Conservation (phyloP, 768 basidiomycete species). For the Termitomyces sp. region DNA sequence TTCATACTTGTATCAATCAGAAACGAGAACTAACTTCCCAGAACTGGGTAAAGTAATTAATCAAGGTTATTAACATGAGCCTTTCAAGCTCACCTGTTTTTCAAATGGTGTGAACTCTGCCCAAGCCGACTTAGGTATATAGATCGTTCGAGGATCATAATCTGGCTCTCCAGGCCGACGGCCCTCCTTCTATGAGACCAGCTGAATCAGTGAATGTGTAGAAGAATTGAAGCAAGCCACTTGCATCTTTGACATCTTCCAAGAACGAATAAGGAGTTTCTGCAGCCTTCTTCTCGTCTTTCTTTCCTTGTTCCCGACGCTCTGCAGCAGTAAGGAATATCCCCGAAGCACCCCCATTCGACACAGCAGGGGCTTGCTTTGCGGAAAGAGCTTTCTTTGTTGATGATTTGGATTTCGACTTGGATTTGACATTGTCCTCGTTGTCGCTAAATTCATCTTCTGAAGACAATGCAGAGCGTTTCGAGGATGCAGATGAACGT, state of each 20-base stretch:
- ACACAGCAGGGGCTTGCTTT: conserved; percentile 15
- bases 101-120: conserved; percentile 90
- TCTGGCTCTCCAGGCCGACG: conserved; percentile 71
- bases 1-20: background rate
- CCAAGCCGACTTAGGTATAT: conserved; percentile 76
- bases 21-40: conserved; percentile 52
- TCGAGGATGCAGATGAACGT: conserved; percentile 44
- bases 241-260: conserved; percentile 63
- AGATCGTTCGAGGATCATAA: conserved; percentile 88
- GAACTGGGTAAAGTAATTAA: conserved; percentile 38
- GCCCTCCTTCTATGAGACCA: conserved; percentile 63
- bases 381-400: conserved; percentile 20
- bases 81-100: conserved; percentile 54
- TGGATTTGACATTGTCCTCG: conserved; percentile 30
- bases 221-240: conserved; percentile 15
- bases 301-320: conserved; percentile 65
- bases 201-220: background rate
- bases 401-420: conserved; percentile 27
- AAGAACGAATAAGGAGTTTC: conserved; percentile 80
- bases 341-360: conserved; percentile 19
- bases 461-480: conserved; percentile 27
- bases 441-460: conserved; percentile 35
- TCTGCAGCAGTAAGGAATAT: conserved; percentile 83
- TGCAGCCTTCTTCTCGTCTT: conserved; percentile 73
- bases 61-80: background rate